Conservation (phyloP, 2,329 filamentous ascomycete genomes). For the Thelonectria olida region DNA sequence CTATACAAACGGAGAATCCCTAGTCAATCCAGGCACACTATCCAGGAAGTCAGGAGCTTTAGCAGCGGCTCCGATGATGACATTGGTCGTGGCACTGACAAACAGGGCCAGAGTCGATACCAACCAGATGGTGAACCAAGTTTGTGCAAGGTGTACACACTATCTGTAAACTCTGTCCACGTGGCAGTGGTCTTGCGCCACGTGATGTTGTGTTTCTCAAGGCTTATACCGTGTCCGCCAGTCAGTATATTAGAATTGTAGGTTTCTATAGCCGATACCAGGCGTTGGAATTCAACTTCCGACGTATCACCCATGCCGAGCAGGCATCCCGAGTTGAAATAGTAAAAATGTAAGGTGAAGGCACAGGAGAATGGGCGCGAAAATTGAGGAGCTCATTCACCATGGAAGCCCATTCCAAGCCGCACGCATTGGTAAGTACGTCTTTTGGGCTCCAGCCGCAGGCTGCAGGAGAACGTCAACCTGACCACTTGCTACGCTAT, state of each 20-base stretch:
- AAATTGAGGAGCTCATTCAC: too few species aligned
- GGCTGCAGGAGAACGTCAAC: too few species aligned
- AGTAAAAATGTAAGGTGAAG: too few species aligned
- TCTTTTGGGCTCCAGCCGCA: too few species aligned
- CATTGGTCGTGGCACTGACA: not conserved
- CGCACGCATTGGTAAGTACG: too few species aligned
- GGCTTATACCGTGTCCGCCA: not conserved
- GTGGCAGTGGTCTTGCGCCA: slow-evolving; percentile 16
- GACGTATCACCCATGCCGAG: too few species aligned
- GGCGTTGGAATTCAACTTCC: too few species aligned
- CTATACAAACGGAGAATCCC: slow-evolving; percentile 7
- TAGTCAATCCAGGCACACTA: slow-evolving; percentile 10
- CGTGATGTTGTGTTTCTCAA: not conserved
- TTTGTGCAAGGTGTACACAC: slow-evolving; percentile 4
- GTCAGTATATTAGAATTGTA: not conserved
- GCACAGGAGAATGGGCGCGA: too few species aligned
- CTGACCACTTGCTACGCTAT: too few species aligned
- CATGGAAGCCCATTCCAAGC: too few species aligned
- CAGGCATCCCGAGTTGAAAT: too few species aligned
- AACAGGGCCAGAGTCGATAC: not conserved
- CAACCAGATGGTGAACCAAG: slow-evolving; percentile 8
- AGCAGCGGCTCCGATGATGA: not conserved
- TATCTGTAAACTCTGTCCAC: slow-evolving; percentile 7
- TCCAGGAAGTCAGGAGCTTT: slow-evolving; percentile 15
- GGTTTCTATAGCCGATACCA: too few species aligned